These are phyloP conservation scores for Pneumocystis wakefieldiae DNA, from an alignment of 1,139 yeast genomes.

Conservation along the genomic window DNA sequence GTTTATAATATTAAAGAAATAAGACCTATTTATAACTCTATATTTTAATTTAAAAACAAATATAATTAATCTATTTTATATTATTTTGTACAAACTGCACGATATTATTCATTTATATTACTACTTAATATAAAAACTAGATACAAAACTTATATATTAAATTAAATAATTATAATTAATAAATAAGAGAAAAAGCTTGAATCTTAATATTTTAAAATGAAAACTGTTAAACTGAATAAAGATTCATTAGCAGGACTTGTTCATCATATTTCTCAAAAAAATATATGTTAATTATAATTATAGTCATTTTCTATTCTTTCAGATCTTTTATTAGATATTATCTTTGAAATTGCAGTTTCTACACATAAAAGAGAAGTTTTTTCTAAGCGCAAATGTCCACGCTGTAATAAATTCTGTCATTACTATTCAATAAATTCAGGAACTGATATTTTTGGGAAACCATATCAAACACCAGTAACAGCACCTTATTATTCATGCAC, in stretches of 20 bases:
- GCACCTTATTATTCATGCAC: constrained; percentile 51
- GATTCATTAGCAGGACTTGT: neutral
- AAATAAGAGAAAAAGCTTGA: neutral
- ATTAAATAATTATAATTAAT: neutral
- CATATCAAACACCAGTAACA: neutral
- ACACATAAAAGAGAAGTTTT: neutral
- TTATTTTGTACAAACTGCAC: too few relatives aligned
- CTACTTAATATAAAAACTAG: too few relatives aligned
- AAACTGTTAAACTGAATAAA: neutral
- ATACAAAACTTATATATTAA: too few relatives aligned
- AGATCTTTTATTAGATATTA: neutral
- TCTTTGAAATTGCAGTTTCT: neutral
- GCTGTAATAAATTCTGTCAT: neutral
- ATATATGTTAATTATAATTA: neutral
- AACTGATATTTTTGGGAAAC: neutral
- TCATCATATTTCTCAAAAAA: neutral
- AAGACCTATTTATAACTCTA: too few relatives aligned
- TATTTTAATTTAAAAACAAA: too few relatives aligned
- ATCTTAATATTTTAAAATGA: neutral
- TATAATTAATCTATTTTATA: too few relatives aligned
- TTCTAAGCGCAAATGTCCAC: neutral
- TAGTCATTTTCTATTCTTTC: neutral
- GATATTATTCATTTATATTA: too few relatives aligned
- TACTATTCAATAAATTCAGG: neutral
- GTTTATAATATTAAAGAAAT: too few relatives aligned